Conservation (phyloP, 1,284 basidiomycete species). For the Sporisorium reilianum region DNA sequence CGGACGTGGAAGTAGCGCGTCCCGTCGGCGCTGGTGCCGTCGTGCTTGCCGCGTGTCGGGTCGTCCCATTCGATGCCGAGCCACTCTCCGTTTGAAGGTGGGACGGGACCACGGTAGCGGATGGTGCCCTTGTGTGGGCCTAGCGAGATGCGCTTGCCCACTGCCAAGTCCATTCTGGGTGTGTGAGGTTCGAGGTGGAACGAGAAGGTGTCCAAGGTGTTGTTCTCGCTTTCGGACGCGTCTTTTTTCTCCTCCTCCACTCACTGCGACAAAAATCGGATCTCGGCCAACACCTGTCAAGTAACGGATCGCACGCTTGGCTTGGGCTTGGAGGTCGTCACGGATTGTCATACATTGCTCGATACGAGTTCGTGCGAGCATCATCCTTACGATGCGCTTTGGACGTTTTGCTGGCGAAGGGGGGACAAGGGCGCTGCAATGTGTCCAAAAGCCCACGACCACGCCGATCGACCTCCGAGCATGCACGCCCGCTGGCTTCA, state of each 20-base stretch:
- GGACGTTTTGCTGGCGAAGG: neutral
- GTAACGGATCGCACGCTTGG: neutral
- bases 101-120: conserved; percentile 78
- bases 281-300: conserved; percentile 8
- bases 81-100: conserved; percentile 80
- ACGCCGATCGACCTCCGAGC: neutral
- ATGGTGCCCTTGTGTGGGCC: conserved; percentile 73
- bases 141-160: conserved; percentile 52
- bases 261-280: conserved; percentile 4
- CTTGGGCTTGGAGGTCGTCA: neutral
- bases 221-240: conserved; percentile 11
- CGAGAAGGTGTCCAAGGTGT: conserved; percentile 10
- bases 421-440: no score
- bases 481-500: conserved; percentile 6
- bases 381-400: no score
- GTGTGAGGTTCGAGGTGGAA: neutral
- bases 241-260: conserved; percentile 7
- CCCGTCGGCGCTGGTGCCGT: conserved; percentile 80
- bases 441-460: neutral
- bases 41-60: conserved; percentile 83
- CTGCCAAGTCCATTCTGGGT: conserved; percentile 16
- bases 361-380: neutral
- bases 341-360: conserved; percentile 5
- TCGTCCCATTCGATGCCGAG: conserved; percentile 97
- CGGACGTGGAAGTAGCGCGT: conserved; percentile 77